Base-by-base conservation (phyloP, 2,329 filamentous ascomycete species). In the Neonectria faginata region DNA sequence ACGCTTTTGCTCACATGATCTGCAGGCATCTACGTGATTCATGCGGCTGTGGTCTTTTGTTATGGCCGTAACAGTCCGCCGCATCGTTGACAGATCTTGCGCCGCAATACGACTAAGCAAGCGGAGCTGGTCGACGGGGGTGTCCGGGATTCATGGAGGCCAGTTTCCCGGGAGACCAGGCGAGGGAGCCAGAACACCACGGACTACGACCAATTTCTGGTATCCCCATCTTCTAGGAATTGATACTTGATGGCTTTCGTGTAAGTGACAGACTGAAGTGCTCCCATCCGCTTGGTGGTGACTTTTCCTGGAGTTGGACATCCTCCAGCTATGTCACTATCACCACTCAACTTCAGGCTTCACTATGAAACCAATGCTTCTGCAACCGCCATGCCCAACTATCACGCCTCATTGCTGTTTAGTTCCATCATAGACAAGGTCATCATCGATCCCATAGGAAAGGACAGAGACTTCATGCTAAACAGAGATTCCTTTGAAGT, bases 11-110 rank as follows among this genome's bases (percentile, higher is more conserved):
- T 55, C 56, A 56, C 61, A 64, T 59, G 44, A 59, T 27, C 12
- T 55, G 44, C 51, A 20, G 45, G 44, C 20, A 36, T 20, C 61
- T 64, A 55, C 56, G 20, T 14, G 27, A 5, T 20, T 27, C 20
- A 44, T 52, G 29, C 36, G 4, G 20, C 27, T 44, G 44, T 44
- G 16, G 61, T 64, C 56, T 48, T 27, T 50, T 47, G 42, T 33
- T 9, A 42, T 64, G 61, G 61, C 42, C 36, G 58, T 64, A 45
- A 64, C 61, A 36, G 60, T 31, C 56, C 44, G 44, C 16, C 27
- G n/a, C 44, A 52, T 53, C 41, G 6, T 55, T 59, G 51, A 51
- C 50, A 29, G 20, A 64, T 60, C 61, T 50, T 31, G 42, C 16
- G 16, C 22, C 27, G n/a, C 44, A 25, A 14, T 27, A 44, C 50